Evolutionary conservation across 23 red algal genomes (phyloP).

Genomic region (Gracilaria caudata): DNA sequence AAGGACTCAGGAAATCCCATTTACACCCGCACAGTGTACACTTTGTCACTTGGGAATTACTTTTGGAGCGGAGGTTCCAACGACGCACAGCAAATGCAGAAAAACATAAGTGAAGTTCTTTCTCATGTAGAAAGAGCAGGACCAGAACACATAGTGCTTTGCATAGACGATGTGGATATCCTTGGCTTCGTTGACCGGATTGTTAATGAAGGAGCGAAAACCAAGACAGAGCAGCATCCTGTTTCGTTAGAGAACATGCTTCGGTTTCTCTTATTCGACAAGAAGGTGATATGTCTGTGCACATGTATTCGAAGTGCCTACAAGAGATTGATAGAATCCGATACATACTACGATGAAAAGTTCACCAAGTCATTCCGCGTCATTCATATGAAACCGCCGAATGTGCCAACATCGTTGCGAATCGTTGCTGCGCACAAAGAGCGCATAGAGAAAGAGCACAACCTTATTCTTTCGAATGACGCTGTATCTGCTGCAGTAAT

Average conservation of each 20-base stretch:
- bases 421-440: conserved; percentile 36
- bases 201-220: conserved; percentile 16
- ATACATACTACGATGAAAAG: conserved; percentile 73
- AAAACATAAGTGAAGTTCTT: conserved; percentile 34
- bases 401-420: conserved; percentile 18
- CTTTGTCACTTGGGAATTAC: conserved; percentile 51
- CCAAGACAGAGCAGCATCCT: background rate
- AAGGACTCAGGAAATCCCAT: conserved; percentile 18
- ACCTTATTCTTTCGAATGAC: conserved; percentile 26
- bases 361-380: conserved; percentile 69
- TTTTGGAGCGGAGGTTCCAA: conserved; percentile 36
- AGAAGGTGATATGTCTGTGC: conserved; percentile 67
- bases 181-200: conserved; percentile 54
- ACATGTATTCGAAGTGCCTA: conserved; percentile 65
- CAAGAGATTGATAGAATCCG: conserved; percentile 45
- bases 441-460: conserved; percentile 23
- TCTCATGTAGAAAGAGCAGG: conserved; percentile 51
- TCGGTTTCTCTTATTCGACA: conserved; percentile 60
- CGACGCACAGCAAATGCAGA: conserved; percentile 30
- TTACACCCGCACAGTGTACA: conserved; percentile 51
- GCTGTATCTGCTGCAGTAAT: conserved; percentile 15
- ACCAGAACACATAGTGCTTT: conserved; percentile 66
- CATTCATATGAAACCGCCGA: conserved; percentile 46
- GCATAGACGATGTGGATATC: conserved; percentile 70
- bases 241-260: conserved; percentile 63